These are phyloP conservation scores for Cyberlindnera meyerae DNA, from an alignment of 805 yeast genomes.

Conservation along the genomic window DNA sequence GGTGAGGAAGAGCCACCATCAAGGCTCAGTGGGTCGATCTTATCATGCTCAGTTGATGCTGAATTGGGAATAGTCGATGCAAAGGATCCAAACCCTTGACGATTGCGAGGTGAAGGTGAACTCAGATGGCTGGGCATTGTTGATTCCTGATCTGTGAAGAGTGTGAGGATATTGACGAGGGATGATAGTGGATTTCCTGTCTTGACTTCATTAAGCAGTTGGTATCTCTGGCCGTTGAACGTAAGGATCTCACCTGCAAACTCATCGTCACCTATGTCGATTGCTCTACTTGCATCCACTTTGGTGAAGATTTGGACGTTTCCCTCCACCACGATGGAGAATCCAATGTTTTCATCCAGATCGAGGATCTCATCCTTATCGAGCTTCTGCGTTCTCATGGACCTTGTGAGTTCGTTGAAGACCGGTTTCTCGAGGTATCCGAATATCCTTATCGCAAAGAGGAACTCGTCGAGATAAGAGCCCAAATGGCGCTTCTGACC, in stretches of 20 bases:
- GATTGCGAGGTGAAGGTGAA: constrained; percentile 4
- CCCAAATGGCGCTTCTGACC: constrained; percentile 40
- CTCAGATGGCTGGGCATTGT: constrained; percentile 1
- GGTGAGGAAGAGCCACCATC: constrained; percentile 7
- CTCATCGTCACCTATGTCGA: constrained; percentile 19
- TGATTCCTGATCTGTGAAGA: constrained; percentile 49
- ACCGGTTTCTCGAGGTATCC: constrained; percentile 90
- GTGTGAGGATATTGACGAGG: constrained; percentile 68
- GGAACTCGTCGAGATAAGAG: constrained; percentile 81
- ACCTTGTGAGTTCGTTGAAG: constrained; percentile 86
- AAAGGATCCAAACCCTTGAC: constrained; percentile 1
- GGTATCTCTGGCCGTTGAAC: constrained; percentile 59
- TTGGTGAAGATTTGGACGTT: constrained; percentile 71
- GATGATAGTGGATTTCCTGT: constrained; percentile 85
- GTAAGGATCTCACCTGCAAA: constrained; percentile 31
- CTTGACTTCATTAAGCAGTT: constrained; percentile 72
- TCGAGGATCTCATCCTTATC: constrained; percentile 71
- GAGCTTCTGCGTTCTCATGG: constrained; percentile 83
- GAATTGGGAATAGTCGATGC: background rate
- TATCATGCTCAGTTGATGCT: background rate
- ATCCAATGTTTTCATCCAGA: constrained; percentile 73
- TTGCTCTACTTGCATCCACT: constrained; percentile 29
- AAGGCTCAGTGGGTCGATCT: constrained; percentile 19
- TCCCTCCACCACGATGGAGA: constrained; percentile 91
- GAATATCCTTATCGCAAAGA: constrained; percentile 87